Evolutionary conservation across 2,329 filamentous ascomycete species (phyloP), one percentile per base, ranked within the genome.

Genomic region (Penicillium aurantiogriseum): DNA sequence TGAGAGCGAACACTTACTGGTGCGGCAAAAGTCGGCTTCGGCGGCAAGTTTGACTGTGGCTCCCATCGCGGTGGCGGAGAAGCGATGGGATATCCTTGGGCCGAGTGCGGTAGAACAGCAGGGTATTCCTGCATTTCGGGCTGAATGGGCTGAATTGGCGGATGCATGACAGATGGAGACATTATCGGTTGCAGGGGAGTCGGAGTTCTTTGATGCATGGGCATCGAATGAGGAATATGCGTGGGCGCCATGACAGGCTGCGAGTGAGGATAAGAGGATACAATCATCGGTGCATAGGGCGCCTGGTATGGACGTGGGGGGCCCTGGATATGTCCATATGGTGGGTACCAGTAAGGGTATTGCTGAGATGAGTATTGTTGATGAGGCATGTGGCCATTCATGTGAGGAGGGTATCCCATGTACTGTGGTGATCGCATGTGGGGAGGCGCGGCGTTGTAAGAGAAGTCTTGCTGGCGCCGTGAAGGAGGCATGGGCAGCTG

Each of bases 391-490:
- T 70, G 84, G 76, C 69, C 82, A 77, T 69, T 85, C 81, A 75
- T 85, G 81, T 61, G 87, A 76, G 56, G 85, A 83, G 71, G 80
- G 64, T 78, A 76, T 65, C 74, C 68, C 79, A 85, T 86, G 67
- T 88, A 85, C 48, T 83, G 84, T 60, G 83, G 82, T 56, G 83
- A 80, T 57, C 77, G 77, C 74, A 86, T 81, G 64, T 81, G 83
- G 33, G 81, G 78, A 50, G 74, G 76, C 8, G 69, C 73, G 13
- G 73, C 66, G 21, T 73, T 68, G 64, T 80, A 80, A 33, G 76
- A 66, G 54, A 77, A 70, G 49, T 80, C 77, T 64, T 78, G 76
- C 63, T 78, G 77, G 61, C 76, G 76, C 59, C 77, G 76, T 25
- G 78, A 74, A 62, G 76, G 76, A 54, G 79, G 78, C 69, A 80